These are phyloP conservation scores for Secale cereale DNA, from an alignment of 176 grass and related monocot species.

Conservation along the genomic window DNA sequence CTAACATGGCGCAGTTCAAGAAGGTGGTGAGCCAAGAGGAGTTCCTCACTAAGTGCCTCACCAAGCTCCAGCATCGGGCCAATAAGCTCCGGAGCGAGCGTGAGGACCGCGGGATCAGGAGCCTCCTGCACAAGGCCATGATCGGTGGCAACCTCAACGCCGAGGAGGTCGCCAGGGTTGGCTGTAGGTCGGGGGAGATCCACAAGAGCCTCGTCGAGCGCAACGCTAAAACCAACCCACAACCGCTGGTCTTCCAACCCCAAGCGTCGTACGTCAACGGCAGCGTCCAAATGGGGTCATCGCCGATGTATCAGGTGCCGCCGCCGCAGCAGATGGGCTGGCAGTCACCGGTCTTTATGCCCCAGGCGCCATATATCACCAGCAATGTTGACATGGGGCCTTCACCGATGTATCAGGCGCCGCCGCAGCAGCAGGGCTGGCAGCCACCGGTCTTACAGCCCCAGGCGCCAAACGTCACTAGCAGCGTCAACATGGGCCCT, in stretches of 20 bases:
- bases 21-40: constrained; percentile 26
- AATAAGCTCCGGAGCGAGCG: not conserved
- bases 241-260: not conserved
- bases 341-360: no score
- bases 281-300: not conserved
- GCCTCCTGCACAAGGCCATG: constrained; percentile 22
- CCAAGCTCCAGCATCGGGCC: constrained; percentile 12
- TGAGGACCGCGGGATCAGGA: not conserved
- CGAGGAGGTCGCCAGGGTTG: not conserved
- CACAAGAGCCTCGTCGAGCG: not conserved
- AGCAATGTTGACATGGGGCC: not conserved
- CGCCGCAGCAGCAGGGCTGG: no score
- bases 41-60: constrained; percentile 14
- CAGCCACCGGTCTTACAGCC: no score
- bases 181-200: no score
- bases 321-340: no score
- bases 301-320: no score
- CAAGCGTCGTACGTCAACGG: no score
- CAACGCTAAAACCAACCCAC: not conserved
- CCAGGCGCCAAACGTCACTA: no score
- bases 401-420: not conserved
- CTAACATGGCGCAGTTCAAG: constrained; percentile 16
- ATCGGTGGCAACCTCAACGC: not conserved
- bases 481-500: no score
- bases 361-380: no score